Evolutionary conservation across 2,329 filamentous ascomycete species (phyloP).

Genomic region (Eutypa lata): DNA sequence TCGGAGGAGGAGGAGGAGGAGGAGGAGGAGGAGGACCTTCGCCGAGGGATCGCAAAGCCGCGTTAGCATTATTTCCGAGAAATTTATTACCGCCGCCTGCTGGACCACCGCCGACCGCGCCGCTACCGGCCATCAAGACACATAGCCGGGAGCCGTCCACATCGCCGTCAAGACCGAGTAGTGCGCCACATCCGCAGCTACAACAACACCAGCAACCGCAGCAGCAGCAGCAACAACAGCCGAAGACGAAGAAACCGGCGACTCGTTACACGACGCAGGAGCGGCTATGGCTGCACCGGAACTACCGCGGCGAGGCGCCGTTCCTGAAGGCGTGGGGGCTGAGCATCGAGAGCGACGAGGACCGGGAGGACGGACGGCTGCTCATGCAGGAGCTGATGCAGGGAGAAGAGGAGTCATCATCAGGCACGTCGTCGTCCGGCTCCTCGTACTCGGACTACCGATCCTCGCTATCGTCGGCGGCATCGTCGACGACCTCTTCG

Average conservation of each 20-base stretch:
- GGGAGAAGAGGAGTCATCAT: slow-evolving; percentile 15
- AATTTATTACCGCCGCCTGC: slow-evolving; percentile 11
- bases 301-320: slow-evolving; percentile 25
- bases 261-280: slow-evolving; percentile 18
- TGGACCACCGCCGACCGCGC: slow-evolving; percentile 15
- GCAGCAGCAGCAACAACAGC: not conserved
- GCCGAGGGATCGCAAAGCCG: too few species aligned
- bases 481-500: not conserved
- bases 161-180: not conserved
- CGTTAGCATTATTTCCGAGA: too few species aligned
- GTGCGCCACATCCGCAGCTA: not conserved
- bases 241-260: slow-evolving; percentile 3
- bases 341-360: slow-evolving; percentile 18
- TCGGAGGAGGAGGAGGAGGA: too few species aligned
- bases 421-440: not conserved
- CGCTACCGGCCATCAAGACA: slow-evolving; percentile 14
- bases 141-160: slow-evolving; percentile 1
- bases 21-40: too few species aligned
- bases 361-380: slow-evolving; percentile 20
- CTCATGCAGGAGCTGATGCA: slow-evolving; percentile 24
- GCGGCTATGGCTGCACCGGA: slow-evolving; percentile 23
- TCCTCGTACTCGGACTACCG: not conserved
- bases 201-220: slow-evolving; percentile 1
- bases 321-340: slow-evolving; percentile 26
- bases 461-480: not conserved